These are phyloP conservation scores for Theileria annulata DNA, from an alignment of 169 alveolate genomes.

Conservation along the genomic window DNA sequence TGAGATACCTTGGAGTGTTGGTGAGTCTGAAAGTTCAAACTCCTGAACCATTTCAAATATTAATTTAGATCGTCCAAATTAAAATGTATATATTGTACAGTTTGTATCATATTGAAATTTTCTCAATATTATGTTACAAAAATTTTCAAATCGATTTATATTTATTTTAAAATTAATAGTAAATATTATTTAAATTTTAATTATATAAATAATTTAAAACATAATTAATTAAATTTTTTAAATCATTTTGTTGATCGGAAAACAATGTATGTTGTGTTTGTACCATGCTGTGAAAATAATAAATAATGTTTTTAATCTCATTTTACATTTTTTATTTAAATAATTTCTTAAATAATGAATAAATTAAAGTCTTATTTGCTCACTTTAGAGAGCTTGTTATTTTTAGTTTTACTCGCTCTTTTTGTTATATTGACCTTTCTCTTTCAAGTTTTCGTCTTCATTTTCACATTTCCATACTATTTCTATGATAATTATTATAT, in stretches of 20 bases:
- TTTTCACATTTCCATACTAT: conserved; percentile 17
- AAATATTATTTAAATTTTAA: background rate
- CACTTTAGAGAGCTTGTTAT: conserved; percentile 24
- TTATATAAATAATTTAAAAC: background rate
- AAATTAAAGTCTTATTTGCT: background rate
- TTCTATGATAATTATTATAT: conserved; percentile 15
- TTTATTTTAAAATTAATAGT: background rate
- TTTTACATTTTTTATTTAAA: background rate
- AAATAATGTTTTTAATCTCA: background rate
- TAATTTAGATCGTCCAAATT: background rate
- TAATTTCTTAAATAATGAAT: conserved; percentile 12
- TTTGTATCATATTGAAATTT: background rate
- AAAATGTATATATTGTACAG: background rate
- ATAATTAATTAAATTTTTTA: background rate
- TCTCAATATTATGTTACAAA: background rate
- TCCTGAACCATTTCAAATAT: conserved; percentile 7
- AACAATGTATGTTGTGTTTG: background rate
- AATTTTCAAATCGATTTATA: background rate
- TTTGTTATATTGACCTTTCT: background rate
- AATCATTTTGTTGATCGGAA: background rate
- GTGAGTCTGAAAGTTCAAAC: background rate
- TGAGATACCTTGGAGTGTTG: conserved; percentile 2
- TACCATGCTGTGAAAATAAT: background rate
- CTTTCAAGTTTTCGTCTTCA: background rate
- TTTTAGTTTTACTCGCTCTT: background rate